A percentile compares a stretch with the other conserved stretches of the same genome.
phyloP scores from a whole-genome alignment of 169 alveolate species.

The Cardiosporidium cionae region DNA sequence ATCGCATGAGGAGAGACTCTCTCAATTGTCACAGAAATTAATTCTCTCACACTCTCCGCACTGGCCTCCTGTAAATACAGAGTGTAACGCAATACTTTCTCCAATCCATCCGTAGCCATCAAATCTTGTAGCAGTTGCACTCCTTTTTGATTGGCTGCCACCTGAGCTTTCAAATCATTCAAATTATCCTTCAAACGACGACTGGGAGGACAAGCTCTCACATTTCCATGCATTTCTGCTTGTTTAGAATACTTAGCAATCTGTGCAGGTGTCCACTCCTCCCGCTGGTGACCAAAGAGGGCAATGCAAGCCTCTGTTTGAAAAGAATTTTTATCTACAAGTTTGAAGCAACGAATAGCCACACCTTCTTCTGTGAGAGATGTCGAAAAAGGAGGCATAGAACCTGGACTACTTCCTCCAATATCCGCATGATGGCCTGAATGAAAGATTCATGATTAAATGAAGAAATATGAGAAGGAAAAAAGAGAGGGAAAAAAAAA shows the following conservation, averaged over 20 bases:
- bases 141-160: conserved; percentile 71
- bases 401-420: conserved; percentile 73
- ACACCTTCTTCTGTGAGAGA: conserved; percentile 62
- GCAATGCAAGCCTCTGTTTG: conserved; percentile 37
- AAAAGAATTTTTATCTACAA: conserved; percentile 50
- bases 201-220: background rate
- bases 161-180: conserved; percentile 59
- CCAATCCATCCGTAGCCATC: conserved; percentile 42
- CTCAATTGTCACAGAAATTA: conserved; percentile 40
- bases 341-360: conserved; percentile 43
- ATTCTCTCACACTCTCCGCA: conserved; percentile 42
- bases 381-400: conserved; percentile 69
- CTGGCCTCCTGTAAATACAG: conserved; percentile 52
- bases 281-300: conserved; percentile 13
- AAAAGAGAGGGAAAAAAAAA: background rate
- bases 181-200: conserved; percentile 48
- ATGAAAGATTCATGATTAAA: background rate
- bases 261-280: background rate
- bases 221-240: background rate
- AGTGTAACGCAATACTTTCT: conserved; percentile 59
- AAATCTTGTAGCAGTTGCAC: conserved; percentile 38
- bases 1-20: no score
- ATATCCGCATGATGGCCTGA: conserved; percentile 77
- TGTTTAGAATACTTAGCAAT: background rate
- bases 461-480: background rate